Conservation (phyloP, 805 yeast genomes). For the Candida saitoana region DNA sequence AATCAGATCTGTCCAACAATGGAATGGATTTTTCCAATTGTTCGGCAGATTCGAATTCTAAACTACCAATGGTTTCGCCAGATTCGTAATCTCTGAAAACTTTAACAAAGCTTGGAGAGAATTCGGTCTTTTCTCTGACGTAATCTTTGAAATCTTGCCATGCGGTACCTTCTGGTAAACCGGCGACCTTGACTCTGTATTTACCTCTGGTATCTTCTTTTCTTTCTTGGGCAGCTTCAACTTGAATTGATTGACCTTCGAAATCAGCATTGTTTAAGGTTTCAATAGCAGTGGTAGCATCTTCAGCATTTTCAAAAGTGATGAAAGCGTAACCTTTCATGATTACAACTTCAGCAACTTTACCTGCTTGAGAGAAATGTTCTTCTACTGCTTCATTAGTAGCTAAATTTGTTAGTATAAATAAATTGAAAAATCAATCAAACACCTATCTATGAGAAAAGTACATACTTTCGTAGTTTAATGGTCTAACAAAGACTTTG, state of each 20-base stretch:
- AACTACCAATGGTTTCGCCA: slow-evolving; percentile 45
- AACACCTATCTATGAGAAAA: background rate
- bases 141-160: slow-evolving; percentile 92
- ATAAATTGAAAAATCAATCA: slow-evolving; percentile 5
- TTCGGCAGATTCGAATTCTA: slow-evolving; percentile 63
- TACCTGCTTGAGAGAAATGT: slow-evolving; percentile 63
- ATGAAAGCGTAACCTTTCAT: slow-evolving; percentile 87
- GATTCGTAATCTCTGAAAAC: slow-evolving; percentile 47
- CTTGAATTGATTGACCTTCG: slow-evolving; percentile 47
- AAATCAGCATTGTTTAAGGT: slow-evolving; percentile 44
- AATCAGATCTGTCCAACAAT: slow-evolving; percentile 66
- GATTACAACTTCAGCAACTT: slow-evolving; percentile 62
- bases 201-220: slow-evolving; percentile 65
- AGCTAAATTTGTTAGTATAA: slow-evolving; percentile 22
- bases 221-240: slow-evolving; percentile 54
- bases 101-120: slow-evolving; percentile 59
- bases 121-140: slow-evolving; percentile 68
- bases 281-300: slow-evolving; percentile 47
- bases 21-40: slow-evolving; percentile 72
- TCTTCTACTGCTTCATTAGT: slow-evolving; percentile 59
- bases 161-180: slow-evolving; percentile 70
- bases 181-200: slow-evolving; percentile 64
- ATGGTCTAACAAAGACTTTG: slow-evolving; percentile 57
- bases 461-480: slow-evolving; percentile 47
- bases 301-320: slow-evolving; percentile 67